Percentiles rank a stretch among this genome's conserved stretches.
Conservation (phyloP, 1,139 yeast genomes). For the Blastobotrys arbuscula region DNA sequence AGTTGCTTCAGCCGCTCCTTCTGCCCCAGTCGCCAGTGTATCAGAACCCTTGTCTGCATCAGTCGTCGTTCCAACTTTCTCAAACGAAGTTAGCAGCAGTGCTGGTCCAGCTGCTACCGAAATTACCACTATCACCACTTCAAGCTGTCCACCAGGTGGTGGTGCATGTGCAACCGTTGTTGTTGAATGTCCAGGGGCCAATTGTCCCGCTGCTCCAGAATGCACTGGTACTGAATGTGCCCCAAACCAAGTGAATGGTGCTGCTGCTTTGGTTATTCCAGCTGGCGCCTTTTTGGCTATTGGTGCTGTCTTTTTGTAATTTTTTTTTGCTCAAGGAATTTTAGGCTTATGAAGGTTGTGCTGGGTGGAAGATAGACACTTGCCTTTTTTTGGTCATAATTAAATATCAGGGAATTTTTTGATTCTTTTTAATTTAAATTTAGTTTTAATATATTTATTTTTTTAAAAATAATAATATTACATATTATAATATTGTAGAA, state of each 20-base stretch:
- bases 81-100: neutral
- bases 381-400: too few relatives aligned
- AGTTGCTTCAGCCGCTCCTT: neutral
- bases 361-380: too few relatives aligned
- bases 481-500: neutral
- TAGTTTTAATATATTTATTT: too few relatives aligned
- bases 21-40: neutral
- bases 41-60: too few relatives aligned
- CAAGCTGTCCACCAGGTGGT: neutral
- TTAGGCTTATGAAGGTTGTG: too few relatives aligned
- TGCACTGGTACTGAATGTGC: neutral
- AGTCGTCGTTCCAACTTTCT: neutral
- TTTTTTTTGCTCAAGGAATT: too few relatives aligned
- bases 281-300: neutral
- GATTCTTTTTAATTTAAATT: too few relatives aligned
- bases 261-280: neutral
- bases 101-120: neutral
- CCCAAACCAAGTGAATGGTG: neutral
- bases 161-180: neutral
- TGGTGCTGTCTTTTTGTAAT: neutral
- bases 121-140: neutral
- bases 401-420: too few relatives aligned
- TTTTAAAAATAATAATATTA: too few relatives aligned
- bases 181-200: neutral
- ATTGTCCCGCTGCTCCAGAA: constrained; percentile 1